Evolutionary conservation across 805 yeast species (phyloP), one percentile per base, ranked within the genome.

Genomic region (Cyberlindnera subsufficiens): DNA sequence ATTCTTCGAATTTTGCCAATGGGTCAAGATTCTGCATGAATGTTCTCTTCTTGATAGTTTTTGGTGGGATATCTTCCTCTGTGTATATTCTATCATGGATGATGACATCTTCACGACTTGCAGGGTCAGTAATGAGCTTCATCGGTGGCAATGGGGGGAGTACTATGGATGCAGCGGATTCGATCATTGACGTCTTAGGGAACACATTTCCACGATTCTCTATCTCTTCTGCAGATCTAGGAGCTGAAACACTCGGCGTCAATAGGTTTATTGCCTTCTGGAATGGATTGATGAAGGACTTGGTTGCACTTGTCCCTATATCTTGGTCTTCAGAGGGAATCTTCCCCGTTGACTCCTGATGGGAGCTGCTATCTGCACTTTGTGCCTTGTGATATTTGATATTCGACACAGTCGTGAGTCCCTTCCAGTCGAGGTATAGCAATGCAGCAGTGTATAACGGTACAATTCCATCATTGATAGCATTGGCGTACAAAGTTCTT

Each of bases 381-480:
- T 17, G 18, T 5, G 22, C 10, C 2, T 30, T n/a, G 34, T 36
- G 11, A 36, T 33, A 15, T 39, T 39, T 25, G 44, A 46, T 18
- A 5, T 45, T 35, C 6, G 51, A 37, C 1, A 52, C 50, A 11
- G 47, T 43, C 5, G 44, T 43, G 8, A 56, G 32, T 2, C 55
- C 54, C 34, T 53, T 51, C 60, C 60, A 82, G 58, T 86, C 91
- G 25, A 86, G 50, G 56, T 75, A 86, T 20, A 86, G 62, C 40
- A 86, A 58, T 0, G 88, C 80, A 0, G 88, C 73, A 0, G 93
- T 82, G 44, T 90, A 70, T 42, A 86, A 66, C 0, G 95, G 93
- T 0, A 86, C 95, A 30, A 86, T 82, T 3, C 93, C 95, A 63
- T 86, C 95, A 58, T 86, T 81, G 5, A 80, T 62, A 0, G 81